These are phyloP conservation scores for Tylopilus rubrobrunneus DNA, from an alignment of 768 basidiomycete species.

Conservation along the genomic window DNA sequence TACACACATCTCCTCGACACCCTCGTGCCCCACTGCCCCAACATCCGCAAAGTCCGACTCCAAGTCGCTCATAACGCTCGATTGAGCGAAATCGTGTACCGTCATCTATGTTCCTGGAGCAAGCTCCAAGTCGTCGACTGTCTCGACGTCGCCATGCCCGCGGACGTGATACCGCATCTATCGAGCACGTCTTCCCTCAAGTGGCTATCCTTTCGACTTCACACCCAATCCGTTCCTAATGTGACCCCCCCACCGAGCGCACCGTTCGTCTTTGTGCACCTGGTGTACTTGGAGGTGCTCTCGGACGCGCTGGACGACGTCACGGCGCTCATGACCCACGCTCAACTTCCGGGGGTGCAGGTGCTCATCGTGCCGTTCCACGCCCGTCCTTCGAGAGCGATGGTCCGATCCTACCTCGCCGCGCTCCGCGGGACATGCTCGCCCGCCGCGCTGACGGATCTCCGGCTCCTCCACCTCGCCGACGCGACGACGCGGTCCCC, in stretches of 20 bases:
- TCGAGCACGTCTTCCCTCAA: not conserved
- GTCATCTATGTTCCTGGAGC: not conserved
- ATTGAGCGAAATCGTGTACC: not conserved
- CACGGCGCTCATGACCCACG: not conserved
- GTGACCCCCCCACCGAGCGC: not conserved
- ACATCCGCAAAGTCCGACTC: slow-evolving; percentile 2
- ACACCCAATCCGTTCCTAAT: not conserved
- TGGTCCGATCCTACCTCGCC: not conserved
- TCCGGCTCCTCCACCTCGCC: no score
- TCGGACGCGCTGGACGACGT: not conserved
- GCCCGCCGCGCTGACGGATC: no score
- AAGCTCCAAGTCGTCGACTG: not conserved
- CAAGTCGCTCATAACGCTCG: not conserved
- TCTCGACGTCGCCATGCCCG: no score
- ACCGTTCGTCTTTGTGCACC: not conserved
- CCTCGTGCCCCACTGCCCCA: slow-evolving; percentile 1
- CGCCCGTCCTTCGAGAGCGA: not conserved
- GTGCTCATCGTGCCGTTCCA: not conserved
- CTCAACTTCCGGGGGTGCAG: not conserved
- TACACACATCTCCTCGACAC: not conserved
- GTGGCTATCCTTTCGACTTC: not conserved
- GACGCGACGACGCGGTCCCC: no score
- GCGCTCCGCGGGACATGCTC: no score
- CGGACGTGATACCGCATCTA: not conserved
- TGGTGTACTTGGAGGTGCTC: slow-evolving; percentile 1